Evolutionary conservation across 176 grass and related monocot species (phyloP).

Genomic region (Musa acuminata): DNA sequence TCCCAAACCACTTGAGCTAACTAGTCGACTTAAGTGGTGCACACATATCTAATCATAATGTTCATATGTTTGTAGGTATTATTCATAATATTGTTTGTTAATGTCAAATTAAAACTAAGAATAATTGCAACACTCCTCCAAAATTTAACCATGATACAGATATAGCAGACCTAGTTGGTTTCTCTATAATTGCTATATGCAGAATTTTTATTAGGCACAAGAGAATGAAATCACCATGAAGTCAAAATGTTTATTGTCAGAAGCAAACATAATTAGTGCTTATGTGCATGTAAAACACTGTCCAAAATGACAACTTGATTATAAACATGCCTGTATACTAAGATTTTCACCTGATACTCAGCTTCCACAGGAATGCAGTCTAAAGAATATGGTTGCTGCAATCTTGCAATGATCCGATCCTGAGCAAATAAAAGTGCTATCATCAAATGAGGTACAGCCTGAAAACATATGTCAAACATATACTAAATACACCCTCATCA

Average conservation of each 20-base stretch:
- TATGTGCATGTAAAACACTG: background rate
- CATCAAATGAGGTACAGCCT: background rate
- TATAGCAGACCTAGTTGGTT: background rate
- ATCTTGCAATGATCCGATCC: constrained; percentile 96
- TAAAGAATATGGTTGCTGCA: constrained; percentile 97
- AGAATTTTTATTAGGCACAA: background rate
- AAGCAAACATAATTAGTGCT: background rate
- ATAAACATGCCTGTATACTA: background rate
- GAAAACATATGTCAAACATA: constrained; percentile 2
- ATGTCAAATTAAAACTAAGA: too few species aligned
- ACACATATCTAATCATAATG: background rate
- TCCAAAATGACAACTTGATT: background rate
- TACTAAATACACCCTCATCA: constrained; percentile 4
- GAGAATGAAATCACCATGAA: background rate
- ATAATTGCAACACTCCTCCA: background rate
- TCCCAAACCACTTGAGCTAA: background rate
- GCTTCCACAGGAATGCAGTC: constrained; percentile 99
- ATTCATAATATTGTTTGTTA: too few species aligned
- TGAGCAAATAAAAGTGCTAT: constrained; percentile 30
- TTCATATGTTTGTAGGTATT: background rate
- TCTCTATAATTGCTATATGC: too few species aligned
- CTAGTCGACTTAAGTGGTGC: background rate
- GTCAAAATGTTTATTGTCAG: background rate
- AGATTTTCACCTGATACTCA: constrained; percentile 71
- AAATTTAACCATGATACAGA: background rate